Evolutionary conservation across 2,329 filamentous ascomycete species (phyloP).

Genomic region (Penicillium sp.): DNA sequence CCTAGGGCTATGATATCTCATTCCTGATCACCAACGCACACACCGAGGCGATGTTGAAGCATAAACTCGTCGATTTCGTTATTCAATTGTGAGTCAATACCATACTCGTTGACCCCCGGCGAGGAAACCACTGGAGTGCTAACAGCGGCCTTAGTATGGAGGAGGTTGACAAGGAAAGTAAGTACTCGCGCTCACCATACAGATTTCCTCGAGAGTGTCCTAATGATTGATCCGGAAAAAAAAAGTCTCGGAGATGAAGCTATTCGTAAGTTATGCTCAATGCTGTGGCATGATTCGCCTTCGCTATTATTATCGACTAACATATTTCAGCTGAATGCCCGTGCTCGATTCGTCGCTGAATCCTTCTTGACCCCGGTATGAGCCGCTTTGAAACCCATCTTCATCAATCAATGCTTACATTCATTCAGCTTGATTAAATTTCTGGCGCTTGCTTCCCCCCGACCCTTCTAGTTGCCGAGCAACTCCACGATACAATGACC

Average conservation of each 20-base stretch:
- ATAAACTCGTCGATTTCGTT: conserved; percentile 98
- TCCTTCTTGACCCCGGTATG: conserved; percentile 93
- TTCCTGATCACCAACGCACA: conserved; percentile 99
- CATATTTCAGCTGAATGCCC: conserved; percentile 6
- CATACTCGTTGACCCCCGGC: neutral
- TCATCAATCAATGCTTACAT: neutral
- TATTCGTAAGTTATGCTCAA: conserved; percentile 73
- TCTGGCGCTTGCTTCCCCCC: conserved; percentile 25
- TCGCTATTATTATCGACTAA: conserved; percentile 29
- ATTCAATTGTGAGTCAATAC: conserved; percentile 71
- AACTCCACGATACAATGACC: conserved; percentile 29
- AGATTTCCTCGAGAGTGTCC: neutral
- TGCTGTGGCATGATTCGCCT: neutral
- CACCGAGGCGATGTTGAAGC: conserved; percentile 97
- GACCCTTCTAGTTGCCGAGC: conserved; percentile 19
- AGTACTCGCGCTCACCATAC: neutral
- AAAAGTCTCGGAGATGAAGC: conserved; percentile 87
- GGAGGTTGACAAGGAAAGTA: conserved; percentile 98
- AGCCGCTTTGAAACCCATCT: neutral
- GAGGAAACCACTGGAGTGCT: neutral
- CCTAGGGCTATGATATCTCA: conserved; percentile 93
- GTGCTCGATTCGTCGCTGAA: conserved; percentile 85
- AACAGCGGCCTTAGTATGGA: conserved; percentile 69
- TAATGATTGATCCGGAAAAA: neutral
- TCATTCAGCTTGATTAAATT: conserved; percentile 40